Conservation (phyloP, 2,329 filamentous ascomycete genomes). For the Colletotrichum brevisporum region DNA sequence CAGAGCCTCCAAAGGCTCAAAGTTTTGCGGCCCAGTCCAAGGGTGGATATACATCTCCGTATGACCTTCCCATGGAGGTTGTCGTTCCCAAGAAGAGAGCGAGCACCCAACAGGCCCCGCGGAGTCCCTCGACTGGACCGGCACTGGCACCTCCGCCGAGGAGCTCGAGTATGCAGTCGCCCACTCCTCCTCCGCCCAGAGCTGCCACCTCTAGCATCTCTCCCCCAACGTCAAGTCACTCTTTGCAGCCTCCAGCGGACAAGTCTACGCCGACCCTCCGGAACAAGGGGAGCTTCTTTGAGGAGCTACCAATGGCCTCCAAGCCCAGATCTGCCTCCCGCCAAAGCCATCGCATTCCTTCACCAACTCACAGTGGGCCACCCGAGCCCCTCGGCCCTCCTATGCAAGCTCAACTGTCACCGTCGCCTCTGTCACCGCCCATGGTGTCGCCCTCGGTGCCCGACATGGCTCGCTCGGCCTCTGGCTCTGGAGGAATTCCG, state of each 20-base stretch:
- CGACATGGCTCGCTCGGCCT: constrained; percentile 30
- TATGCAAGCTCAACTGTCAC: constrained; percentile 45
- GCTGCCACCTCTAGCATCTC: constrained; percentile 33
- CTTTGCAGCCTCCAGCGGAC: constrained; percentile 50
- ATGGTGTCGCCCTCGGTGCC: constrained; percentile 29
- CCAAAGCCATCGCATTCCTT: constrained; percentile 60
- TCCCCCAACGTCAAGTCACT: constrained; percentile 56
- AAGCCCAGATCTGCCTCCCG: constrained; percentile 74
- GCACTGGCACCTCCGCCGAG: constrained; percentile 66
- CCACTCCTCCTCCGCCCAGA: constrained; percentile 43
- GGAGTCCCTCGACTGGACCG: constrained; percentile 51
- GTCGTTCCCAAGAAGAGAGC: constrained; percentile 78
- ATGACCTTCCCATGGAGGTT: constrained; percentile 93
- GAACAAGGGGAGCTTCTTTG: constrained; percentile 76
- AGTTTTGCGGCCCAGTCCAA: constrained; percentile 94
- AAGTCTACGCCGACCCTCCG: constrained; percentile 54
- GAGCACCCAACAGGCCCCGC: constrained; percentile 69
- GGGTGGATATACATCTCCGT: constrained; percentile 93
- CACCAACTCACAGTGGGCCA: constrained; percentile 57
- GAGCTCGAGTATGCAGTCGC: constrained; percentile 70
- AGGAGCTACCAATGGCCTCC: constrained; percentile 77
- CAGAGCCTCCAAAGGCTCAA: constrained; percentile 72
- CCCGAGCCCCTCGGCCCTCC: constrained; percentile 52
- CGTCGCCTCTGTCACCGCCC: constrained; percentile 32
- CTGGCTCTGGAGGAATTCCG: constrained; percentile 47